These are phyloP conservation scores for Podospora bellae-mahoneyi DNA, from an alignment of 495 filamentous ascomycete genomes.

Conservation along the genomic window DNA sequence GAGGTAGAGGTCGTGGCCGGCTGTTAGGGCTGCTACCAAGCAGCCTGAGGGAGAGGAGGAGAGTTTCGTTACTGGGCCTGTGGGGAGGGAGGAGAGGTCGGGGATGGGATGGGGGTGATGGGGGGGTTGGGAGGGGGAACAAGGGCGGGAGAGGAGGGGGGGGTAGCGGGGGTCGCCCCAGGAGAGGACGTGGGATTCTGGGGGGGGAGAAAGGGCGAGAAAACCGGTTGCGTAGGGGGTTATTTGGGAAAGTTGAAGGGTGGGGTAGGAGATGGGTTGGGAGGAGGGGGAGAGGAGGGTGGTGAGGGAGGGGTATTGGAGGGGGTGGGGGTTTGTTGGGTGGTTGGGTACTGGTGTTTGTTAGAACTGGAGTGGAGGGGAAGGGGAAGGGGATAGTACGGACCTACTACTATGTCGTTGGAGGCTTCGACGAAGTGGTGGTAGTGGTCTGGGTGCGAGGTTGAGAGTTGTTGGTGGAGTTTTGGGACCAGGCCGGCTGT, in stretches of 20 bases:
- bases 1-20: conserved; percentile 57
- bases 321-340: conserved; percentile 22
- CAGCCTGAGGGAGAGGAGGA: conserved; percentile 48
- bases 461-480: conserved; percentile 15
- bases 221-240: conserved; percentile 52
- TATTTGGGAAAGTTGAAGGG: conserved; percentile 39
- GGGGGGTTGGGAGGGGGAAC: conserved; percentile 9
- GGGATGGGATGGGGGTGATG: conserved; percentile 40
- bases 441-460: conserved; percentile 7
- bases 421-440: conserved; percentile 25
- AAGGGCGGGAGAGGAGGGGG: conserved; percentile 47
- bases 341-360: conserved; percentile 4
- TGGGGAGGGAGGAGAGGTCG: conserved; percentile 49
- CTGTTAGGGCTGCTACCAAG: conserved; percentile 54
- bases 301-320: conserved; percentile 28
- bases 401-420: conserved; percentile 22
- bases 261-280: conserved; percentile 16
- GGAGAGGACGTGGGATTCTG: conserved; percentile 43
- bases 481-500: conserved; percentile 21
- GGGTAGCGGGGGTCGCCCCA: conserved; percentile 59
- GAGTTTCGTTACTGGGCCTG: conserved; percentile 51
- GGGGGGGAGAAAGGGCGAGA: conserved; percentile 43
- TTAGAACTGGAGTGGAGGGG: not conserved
- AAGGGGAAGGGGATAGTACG: too few species aligned
- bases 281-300: conserved; percentile 15